Base-by-base conservation (phyloP, 768 basidiomycete genomes). In the Pleurotus ostreatus region DNA sequence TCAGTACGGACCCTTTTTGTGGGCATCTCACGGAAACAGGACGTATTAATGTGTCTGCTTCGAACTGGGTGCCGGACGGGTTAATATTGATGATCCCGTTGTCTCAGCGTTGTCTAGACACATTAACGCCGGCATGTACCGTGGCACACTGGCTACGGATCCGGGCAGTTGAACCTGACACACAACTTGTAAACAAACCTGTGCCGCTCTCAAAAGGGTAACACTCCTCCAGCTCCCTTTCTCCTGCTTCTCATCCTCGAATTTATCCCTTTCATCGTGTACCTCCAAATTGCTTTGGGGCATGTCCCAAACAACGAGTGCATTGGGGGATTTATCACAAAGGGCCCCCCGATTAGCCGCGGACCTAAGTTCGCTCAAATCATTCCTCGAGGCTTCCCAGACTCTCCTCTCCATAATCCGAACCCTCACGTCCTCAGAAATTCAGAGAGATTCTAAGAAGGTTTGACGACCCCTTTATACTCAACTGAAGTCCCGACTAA, bases 391-490 rank as follows among this genome's bases (percentile, higher is more conserved):
- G 30, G 71, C 70, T 18, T 60, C 66, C 30, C 49, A 61, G 39
- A 68, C 70, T 46, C 65, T 74, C 8, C 59, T 66, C 34, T 11
- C 43, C 23, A 56, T 64, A 46, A 68, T 62, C 54, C 64, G 51
- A 43, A 63, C 55, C n/a, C 55, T 63, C 45, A 49, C 59, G 9
- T 53, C 57, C 20, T 51, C 51, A 56, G 51, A 62, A 54, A 74
- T 74, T 63, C 52, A 58, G 49, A 57, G 66, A 16, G 66, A 67
- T 55, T 62, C 66, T 43, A 68, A 64, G 65, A 70, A 75, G 69
- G 74, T 75, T 60, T 47, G 8, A 16, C n/a, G 20, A 16, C 45
- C 46, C 37, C 37, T 23, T 45, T 44, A 56, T 16, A 16, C 41
- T 38, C 47, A 46, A 37, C 34, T 15, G 23, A 57, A 55, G 49